Percentiles rank a stretch among this genome's conserved stretches.
Evolutionary conservation across 345 rosid species (phyloP).

Genomic region (Chamaenerion angustifolium): DNA sequence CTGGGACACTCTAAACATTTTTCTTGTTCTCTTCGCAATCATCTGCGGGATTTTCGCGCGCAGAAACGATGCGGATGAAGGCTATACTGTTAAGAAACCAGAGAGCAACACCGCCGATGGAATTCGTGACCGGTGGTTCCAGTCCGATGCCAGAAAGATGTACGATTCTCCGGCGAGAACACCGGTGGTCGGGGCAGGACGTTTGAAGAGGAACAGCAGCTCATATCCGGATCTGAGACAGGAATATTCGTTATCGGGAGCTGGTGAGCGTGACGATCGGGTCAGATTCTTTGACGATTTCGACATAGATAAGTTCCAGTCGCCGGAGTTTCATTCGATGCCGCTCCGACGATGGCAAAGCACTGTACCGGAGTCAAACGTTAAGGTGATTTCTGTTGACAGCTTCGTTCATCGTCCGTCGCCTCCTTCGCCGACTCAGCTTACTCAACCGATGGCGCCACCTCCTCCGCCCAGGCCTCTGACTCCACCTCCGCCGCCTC

Average conservation of each 20-base stretch:
- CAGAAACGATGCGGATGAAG: conserved; percentile 28
- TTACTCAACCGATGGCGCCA: conserved; percentile 16
- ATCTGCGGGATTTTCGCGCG: conserved; percentile 60
- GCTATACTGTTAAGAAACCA: conserved; percentile 1
- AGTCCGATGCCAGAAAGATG: conserved; percentile 19
- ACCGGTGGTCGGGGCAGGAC: conserved; percentile 17
- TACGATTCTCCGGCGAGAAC: conserved; percentile 12
- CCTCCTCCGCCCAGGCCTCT: conserved; percentile 27
- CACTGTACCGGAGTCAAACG: conserved; percentile 22
- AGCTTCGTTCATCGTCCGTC: conserved; percentile 31
- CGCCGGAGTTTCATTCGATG: conserved; percentile 7
- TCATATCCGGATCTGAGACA: conserved; percentile 70
- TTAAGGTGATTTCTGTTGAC: conserved; percentile 50
- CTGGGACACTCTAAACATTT: conserved; percentile 54
- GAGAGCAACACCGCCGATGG: conserved; percentile 4
- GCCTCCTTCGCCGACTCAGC: conserved; percentile 12
- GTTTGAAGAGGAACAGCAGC: conserved; percentile 56
- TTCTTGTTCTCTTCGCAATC: conserved; percentile 54
- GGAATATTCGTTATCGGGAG: conserved; percentile 23
- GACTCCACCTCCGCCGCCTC: conserved; percentile 11
- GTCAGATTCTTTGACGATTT: conserved; percentile 66
- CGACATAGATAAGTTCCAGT: conserved; percentile 22
- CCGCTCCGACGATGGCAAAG: conserved; percentile 16
- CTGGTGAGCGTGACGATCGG: conserved; percentile 18
- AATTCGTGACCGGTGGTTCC: conserved; percentile 32